Conservation (phyloP, 371 early-diverging fungal genomes). For the Saksenaea vasiformis region DNA sequence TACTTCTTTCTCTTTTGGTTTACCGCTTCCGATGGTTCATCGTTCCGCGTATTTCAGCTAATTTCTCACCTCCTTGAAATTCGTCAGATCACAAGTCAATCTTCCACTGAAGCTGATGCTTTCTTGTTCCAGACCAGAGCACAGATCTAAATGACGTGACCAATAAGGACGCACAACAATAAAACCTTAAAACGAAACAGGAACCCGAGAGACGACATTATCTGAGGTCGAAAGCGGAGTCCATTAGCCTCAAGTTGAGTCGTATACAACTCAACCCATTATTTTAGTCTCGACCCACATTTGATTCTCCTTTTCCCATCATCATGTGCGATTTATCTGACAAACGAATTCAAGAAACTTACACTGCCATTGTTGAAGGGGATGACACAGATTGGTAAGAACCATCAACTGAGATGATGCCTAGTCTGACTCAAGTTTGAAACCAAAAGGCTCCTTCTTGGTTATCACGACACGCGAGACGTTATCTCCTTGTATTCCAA, state of each 20-base stretch:
- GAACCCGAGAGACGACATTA: too few species aligned
- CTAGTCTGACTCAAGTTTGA: background rate
- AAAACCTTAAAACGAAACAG: background rate
- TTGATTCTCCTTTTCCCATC: slow-evolving; percentile 13
- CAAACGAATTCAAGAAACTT: slow-evolving; percentile 62
- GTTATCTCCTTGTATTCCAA: slow-evolving; percentile 65
- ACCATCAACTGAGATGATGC: background rate
- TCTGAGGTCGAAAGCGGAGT: too few species aligned
- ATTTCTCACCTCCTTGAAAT: too few species aligned
- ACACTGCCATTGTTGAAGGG: slow-evolving; percentile 59
- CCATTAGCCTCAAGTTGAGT: too few species aligned
- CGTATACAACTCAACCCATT: background rate
- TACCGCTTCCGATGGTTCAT: too few species aligned
- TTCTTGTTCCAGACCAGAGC: too few species aligned
- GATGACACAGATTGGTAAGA: slow-evolving; percentile 59
- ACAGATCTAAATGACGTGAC: background rate
- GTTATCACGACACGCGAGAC: slow-evolving; percentile 71
- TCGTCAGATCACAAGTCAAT: too few species aligned
- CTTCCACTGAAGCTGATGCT: too few species aligned
- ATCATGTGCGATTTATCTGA: slow-evolving; percentile 76
- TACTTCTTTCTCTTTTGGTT: too few species aligned
- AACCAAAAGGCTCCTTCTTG: slow-evolving; percentile 63
- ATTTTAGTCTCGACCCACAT: slow-evolving; percentile 2
- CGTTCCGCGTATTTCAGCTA: too few species aligned
- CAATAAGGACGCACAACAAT: background rate